A percentile compares a stretch with the other conserved stretches of the same genome.
These are phyloP conservation scores for Entomortierella chlamydospora DNA, from an alignment of 192 early-diverging fungal species.

Conservation along the genomic window DNA sequence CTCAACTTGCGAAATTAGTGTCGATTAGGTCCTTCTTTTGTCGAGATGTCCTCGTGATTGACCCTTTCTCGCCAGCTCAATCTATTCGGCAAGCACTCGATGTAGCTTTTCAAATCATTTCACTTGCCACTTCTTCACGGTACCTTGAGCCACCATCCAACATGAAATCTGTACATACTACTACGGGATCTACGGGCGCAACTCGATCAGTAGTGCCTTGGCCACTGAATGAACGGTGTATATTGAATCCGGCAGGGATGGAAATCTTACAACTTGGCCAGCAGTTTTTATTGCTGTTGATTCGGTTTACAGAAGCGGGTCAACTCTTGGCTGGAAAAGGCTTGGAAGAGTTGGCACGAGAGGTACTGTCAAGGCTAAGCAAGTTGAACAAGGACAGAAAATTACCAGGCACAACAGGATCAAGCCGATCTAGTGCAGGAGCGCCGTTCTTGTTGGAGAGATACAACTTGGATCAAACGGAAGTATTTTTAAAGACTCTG, in stretches of 20 bases:
- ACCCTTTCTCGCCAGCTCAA: conserved; percentile 5
- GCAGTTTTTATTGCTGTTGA: conserved; percentile 32
- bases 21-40: conserved; percentile 28
- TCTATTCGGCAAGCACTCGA: conserved; percentile 16
- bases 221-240: conserved; percentile 25
- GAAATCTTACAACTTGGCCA: conserved; percentile 44
- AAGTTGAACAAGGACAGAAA: conserved; percentile 40
- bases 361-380: conserved; percentile 20
- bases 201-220: background rate
- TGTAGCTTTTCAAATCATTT: conserved; percentile 23
- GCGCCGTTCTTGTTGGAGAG: conserved; percentile 20
- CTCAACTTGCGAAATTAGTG: background rate
- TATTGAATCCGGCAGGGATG: conserved; percentile 16
- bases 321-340: conserved; percentile 20
- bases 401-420: background rate
- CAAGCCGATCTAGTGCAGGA: background rate
- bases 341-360: conserved; percentile 30
- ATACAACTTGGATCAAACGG: conserved; percentile 31
- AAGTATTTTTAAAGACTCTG: conserved; percentile 37
- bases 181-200: background rate
- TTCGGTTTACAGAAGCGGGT: conserved; percentile 35
- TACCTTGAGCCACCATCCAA: conserved; percentile 9
- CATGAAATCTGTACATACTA: background rate
- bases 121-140: conserved; percentile 22
- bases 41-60: conserved; percentile 11